Percentiles rank a stretch among this genome's conserved stretches.
These are phyloP conservation scores for Rhododendron kiyosumense DNA, from an alignment of 148 eudicot species.

Conservation along the genomic window DNA sequence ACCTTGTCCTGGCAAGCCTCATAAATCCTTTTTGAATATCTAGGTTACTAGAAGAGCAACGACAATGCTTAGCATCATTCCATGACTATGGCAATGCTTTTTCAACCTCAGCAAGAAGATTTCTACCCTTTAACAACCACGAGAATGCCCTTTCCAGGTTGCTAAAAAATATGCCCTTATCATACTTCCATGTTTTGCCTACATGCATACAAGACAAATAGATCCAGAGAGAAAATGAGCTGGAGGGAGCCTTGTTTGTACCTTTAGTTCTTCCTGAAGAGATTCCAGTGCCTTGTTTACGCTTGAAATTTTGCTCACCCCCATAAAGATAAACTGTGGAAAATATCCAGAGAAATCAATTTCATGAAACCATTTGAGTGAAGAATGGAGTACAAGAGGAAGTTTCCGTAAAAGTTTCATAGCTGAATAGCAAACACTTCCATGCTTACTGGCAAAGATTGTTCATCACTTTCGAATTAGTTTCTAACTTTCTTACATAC, in stretches of 20 bases:
- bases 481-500: background rate
- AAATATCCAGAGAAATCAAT: slow-evolving; percentile 10
- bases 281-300: slow-evolving; percentile 23
- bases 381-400: background rate
- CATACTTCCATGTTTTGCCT: background rate
- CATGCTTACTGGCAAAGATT: background rate
- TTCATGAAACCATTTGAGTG: background rate
- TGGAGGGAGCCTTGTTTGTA: slow-evolving; percentile 15
- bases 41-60: background rate
- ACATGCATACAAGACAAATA: background rate
- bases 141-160: too few relatives aligned
- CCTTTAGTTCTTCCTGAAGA: slow-evolving; percentile 49
- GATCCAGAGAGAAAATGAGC: background rate
- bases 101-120: background rate
- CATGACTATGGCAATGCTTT: background rate
- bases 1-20: background rate
- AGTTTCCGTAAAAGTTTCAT: background rate
- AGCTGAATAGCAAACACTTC: background rate
- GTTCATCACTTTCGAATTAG: background rate
- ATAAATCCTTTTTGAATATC: background rate
- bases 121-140: background rate
- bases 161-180: background rate
- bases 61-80: background rate
- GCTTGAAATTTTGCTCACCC: slow-evolving; percentile 26
- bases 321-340: slow-evolving; percentile 48